Conservation (phyloP, 208 protist genomes). For the Trypanosomatidae sp. region DNA sequence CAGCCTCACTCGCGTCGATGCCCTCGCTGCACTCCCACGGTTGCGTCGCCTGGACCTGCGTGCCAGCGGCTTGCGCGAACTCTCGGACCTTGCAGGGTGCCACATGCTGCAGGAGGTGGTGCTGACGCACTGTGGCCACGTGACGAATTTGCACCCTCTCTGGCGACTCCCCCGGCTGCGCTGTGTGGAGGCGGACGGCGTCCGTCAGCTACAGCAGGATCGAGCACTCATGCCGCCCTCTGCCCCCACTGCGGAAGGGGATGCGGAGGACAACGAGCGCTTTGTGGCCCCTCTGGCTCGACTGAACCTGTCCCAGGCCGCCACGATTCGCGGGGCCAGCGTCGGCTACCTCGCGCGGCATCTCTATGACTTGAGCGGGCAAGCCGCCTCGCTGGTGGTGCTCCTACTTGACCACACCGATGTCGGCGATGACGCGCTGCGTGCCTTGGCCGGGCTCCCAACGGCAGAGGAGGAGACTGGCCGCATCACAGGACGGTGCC, state of each 20-base stretch:
- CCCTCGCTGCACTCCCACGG: constrained; percentile 18
- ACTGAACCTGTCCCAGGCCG: constrained; percentile 15
- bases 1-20: constrained; percentile 8
- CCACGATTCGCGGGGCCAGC: constrained; percentile 10
- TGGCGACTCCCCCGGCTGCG: constrained; percentile 20
- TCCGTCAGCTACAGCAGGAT: constrained; percentile 5
- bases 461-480: neutral
- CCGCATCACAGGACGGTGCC: neutral
- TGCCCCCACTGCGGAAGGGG: neutral
- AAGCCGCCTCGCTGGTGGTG: constrained; percentile 3
- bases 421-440: constrained; percentile 10
- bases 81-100: constrained; percentile 11
- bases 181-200: constrained; percentile 22
- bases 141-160: constrained; percentile 15
- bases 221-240: constrained; percentile 6
- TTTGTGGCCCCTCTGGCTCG: constrained; percentile 13
- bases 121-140: constrained; percentile 15
- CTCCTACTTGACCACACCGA: constrained; percentile 20
- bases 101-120: constrained; percentile 19
- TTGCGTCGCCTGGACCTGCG: constrained; percentile 20
- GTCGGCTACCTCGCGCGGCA: constrained; percentile 10
- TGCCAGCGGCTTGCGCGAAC: constrained; percentile 9
- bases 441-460: constrained; percentile 9
- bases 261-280: neutral
- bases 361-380: constrained; percentile 3